Evolutionary conservation across 805 yeast genomes (phyloP).

Genomic region (Sugiyamaella americana): DNA sequence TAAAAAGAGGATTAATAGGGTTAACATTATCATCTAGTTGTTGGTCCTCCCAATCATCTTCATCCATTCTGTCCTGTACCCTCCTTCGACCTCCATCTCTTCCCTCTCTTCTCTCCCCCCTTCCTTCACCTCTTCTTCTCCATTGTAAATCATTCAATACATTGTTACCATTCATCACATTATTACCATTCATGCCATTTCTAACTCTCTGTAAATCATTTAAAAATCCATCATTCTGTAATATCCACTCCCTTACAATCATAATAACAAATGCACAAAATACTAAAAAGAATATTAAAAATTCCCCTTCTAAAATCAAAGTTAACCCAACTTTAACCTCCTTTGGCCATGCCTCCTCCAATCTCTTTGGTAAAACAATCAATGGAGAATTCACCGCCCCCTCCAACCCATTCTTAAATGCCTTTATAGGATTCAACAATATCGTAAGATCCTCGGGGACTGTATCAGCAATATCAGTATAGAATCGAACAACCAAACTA

Average conservation of each 20-base stretch:
- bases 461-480: slow-evolving; percentile 19
- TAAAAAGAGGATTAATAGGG: background rate
- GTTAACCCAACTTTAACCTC: slow-evolving; percentile 1
- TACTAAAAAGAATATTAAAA: slow-evolving; percentile 25
- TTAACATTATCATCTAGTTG: background rate
- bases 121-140: too few relatives aligned
- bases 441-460: slow-evolving; percentile 14
- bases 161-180: too few relatives aligned
- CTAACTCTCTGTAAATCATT: slow-evolving; percentile 14
- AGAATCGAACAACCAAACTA: slow-evolving; percentile 19
- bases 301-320: slow-evolving; percentile 28
- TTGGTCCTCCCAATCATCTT: background rate
- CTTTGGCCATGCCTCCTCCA: background rate
- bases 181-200: slow-evolving; percentile 2
- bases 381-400: slow-evolving; percentile 3
- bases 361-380: slow-evolving; percentile 5
- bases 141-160: too few relatives aligned
- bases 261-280: slow-evolving; percentile 36
- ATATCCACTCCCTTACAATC: slow-evolving; percentile 32
- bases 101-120: too few relatives aligned
- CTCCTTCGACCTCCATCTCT: too few relatives aligned
- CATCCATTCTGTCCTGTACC: background rate
- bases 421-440: background rate
- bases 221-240: slow-evolving; percentile 27
- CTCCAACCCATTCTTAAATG: background rate